Evolutionary conservation across 495 filamentous ascomycete genomes (phyloP).

Genomic region (Aspergillus baeticus): DNA sequence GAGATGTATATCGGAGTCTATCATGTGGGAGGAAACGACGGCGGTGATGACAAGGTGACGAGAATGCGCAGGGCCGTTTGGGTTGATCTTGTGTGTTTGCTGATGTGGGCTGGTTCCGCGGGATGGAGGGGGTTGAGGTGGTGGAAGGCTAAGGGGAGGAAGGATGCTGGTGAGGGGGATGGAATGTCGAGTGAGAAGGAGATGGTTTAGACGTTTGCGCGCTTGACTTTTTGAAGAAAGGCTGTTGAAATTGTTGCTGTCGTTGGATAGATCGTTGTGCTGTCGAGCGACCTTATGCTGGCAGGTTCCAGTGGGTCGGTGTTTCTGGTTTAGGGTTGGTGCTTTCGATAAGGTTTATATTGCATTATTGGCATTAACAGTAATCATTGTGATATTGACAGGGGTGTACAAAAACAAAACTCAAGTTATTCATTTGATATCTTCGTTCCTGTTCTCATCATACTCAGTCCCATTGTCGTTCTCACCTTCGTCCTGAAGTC

Average conservation of each 20-base stretch:
- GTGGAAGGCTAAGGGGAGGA: conserved; percentile 26
- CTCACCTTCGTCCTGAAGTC: background rate
- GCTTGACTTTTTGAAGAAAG: background rate
- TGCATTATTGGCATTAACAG: background rate
- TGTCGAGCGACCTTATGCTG: background rate
- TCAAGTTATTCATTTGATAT: background rate
- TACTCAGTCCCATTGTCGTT: background rate
- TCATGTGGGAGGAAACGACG: conserved; percentile 55
- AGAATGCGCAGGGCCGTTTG: conserved; percentile 87
- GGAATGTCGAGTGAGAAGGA: conserved; percentile 13
- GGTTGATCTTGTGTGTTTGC: conserved; percentile 71
- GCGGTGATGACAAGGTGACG: conserved; percentile 51
- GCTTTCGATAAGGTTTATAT: background rate
- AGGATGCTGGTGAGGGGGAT: background rate
- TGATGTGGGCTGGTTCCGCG: conserved; percentile 67
- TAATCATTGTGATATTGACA: conserved; percentile 1
- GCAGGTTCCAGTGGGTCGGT: background rate
- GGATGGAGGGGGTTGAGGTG: conserved; percentile 41
- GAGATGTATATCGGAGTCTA: conserved; percentile 72
- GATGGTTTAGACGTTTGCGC: conserved; percentile 2
- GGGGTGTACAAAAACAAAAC: background rate
- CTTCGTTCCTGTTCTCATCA: background rate
- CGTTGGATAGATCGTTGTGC: background rate
- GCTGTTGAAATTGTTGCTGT: background rate
- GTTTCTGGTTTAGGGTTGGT: background rate